Evolutionary conservation across 1,284 basidiomycete genomes (phyloP), one percentile per base, ranked within the genome.

Genomic region (Gomphus bonarii): DNA sequence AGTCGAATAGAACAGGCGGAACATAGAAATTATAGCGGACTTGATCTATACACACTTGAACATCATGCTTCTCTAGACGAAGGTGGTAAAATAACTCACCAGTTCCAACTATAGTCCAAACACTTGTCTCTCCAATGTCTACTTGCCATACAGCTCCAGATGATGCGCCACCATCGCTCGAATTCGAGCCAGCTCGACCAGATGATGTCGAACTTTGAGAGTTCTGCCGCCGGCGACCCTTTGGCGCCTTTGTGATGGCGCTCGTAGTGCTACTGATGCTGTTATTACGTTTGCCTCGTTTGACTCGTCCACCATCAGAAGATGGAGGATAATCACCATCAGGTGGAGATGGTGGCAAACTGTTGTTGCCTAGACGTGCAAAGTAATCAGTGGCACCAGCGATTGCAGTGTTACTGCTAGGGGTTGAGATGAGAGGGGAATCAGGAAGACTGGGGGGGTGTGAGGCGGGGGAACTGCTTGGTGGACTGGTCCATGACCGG

Each of bases 41-140:
- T 78, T 91, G 88, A 67, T 91, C 87, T 84, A 66, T 33, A 59
- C 53, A 58, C 64, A 60, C 43, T 18, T 33, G 33, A 59, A 16
- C 49, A 50, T 33, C 31, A 44, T 14, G 20, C 25, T 16, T 16
- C 18, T 10, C 36, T 14, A 46, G 28, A 44, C 18, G 40, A 43
- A 42, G 49, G 51, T 36, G 25, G 33, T 35, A 31, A 10, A 40
- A 11, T 20, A 16, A 43, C 75, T 69, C 68, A 88, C 86, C 87
- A 61, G 88, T 91, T 62, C 91, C 90, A 60, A 93, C 90, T 63
- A 95, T 91, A 14, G 91, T 93, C 92, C 92, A 95, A 40, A 94
- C 86, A 67, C 90, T 90, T 42, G 88, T 90, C 71, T 93, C 90
- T 59, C 88, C 88, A 60, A 91, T 88, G 68, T 91, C 87, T 57